These are phyloP conservation scores for Thielaviopsis punctulata DNA, from an alignment of 2,329 filamentous ascomycete genomes.

Conservation along the genomic window DNA sequence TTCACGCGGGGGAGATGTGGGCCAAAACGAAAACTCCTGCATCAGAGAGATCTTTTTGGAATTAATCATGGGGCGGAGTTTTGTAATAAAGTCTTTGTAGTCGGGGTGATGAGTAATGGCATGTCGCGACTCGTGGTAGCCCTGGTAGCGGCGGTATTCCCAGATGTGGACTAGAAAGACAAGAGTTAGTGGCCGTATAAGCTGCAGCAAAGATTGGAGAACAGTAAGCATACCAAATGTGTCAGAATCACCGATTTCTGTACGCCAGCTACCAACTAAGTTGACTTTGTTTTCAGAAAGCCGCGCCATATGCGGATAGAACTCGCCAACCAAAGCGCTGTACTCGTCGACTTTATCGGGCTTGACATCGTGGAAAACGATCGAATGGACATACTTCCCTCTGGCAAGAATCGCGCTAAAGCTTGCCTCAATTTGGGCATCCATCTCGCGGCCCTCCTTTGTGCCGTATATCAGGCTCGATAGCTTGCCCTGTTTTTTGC, in stretches of 20 bases:
- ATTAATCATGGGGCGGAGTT: slow-evolving; percentile 71
- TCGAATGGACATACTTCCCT: slow-evolving; percentile 96
- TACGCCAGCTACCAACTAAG: slow-evolving; percentile 93
- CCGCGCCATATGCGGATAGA: slow-evolving; percentile 81
- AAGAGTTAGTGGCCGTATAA: neutral
- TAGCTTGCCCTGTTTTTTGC: slow-evolving; percentile 55
- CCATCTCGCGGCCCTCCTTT: slow-evolving; percentile 82
- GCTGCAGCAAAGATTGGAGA: neutral
- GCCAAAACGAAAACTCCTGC: slow-evolving; percentile 99
- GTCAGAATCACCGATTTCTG: slow-evolving; percentile 91
- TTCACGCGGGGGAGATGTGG: slow-evolving; percentile 74
- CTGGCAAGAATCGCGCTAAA: slow-evolving; percentile 90
- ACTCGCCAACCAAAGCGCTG: slow-evolving; percentile 68
- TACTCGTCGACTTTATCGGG: slow-evolving; percentile 94
- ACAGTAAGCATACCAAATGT: slow-evolving; percentile 59
- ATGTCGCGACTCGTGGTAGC: slow-evolving; percentile 84
- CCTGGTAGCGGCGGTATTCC: slow-evolving; percentile 96
- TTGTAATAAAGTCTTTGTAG: slow-evolving; percentile 65
- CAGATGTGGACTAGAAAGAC: slow-evolving; percentile 72
- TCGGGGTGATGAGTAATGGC: slow-evolving; percentile 69
- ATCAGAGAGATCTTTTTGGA: slow-evolving; percentile 81
- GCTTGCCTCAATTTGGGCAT: slow-evolving; percentile 87
- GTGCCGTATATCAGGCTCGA: slow-evolving; percentile 92
- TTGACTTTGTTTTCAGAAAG: slow-evolving; percentile 84
- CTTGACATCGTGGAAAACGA: slow-evolving; percentile 91